Evolutionary conservation across 768 basidiomycete species (phyloP).

Genomic region (Panus rudis): DNA sequence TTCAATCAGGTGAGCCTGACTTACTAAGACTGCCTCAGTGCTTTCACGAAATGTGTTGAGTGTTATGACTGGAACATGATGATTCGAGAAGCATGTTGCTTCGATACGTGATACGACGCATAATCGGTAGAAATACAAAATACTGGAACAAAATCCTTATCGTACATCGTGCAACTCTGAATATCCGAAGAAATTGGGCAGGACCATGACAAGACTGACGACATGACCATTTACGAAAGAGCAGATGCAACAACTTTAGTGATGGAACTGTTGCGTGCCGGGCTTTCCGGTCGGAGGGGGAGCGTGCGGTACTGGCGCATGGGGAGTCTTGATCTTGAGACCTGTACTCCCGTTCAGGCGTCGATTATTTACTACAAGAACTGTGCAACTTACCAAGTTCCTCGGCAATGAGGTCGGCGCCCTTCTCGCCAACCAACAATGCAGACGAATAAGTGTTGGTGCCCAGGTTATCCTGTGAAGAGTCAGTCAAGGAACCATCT

Average conservation of each 20-base stretch:
- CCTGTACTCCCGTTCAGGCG: constrained; percentile 36
- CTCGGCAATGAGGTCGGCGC: constrained; percentile 51
- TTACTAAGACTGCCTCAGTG: too few relatives aligned
- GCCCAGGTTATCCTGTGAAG: constrained; percentile 53
- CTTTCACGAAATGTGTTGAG: too few relatives aligned
- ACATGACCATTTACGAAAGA: neutral
- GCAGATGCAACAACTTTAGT: neutral
- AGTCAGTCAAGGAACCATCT: constrained; percentile 5
- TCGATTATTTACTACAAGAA: neutral
- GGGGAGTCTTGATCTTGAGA: constrained; percentile 54
- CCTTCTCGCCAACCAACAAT: constrained; percentile 64
- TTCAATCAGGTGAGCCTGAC: too few relatives aligned
- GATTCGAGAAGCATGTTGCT: too few relatives aligned
- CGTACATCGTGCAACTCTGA: constrained; percentile 1
- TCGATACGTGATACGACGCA: too few relatives aligned
- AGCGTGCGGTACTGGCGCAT: constrained; percentile 65
- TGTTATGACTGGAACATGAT: too few relatives aligned
- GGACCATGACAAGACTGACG: neutral
- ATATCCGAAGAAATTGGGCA: neutral
- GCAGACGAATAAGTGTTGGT: constrained; percentile 72
- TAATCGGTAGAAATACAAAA: too few relatives aligned
- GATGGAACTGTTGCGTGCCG: constrained; percentile 19
- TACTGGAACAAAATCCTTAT: too few relatives aligned
- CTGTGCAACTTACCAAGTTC: constrained; percentile 45
- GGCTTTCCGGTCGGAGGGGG: constrained; percentile 30